A percentile compares a stretch with the other conserved stretches of the same genome.
Evolutionary conservation across 108 stramenopile species (phyloP).

Genomic region (Aureococcus anophagefferens): DNA sequence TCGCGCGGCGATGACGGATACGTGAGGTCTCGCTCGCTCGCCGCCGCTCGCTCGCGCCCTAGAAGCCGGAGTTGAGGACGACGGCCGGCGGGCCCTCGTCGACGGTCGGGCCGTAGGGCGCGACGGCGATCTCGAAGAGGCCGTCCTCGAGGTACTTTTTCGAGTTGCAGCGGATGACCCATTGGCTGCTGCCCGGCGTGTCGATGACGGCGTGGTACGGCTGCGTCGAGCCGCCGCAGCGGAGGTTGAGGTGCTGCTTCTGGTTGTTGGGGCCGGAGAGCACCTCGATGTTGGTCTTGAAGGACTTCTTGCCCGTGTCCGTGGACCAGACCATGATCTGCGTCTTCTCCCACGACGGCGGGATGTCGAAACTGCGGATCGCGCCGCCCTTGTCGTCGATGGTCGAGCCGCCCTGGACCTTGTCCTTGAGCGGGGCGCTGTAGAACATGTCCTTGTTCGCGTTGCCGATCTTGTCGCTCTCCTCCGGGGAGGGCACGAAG

Average conservation of each 20-base stretch:
- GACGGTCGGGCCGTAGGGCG: too few species aligned
- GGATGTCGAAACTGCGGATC: conserved; percentile 53
- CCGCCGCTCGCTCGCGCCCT: too few species aligned
- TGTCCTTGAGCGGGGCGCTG: too few species aligned
- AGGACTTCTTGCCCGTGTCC: conserved; percentile 57
- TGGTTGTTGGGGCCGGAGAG: conserved; percentile 49
- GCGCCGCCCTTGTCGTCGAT: conserved; percentile 33
- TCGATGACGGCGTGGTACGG: conserved; percentile 52
- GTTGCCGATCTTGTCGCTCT: conserved; percentile 39
- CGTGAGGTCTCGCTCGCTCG: too few species aligned
- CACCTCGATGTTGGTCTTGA: conserved; percentile 48
- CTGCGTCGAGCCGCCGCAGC: conserved; percentile 51
- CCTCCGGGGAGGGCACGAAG: conserved; percentile 44
- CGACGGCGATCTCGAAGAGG: too few species aligned
- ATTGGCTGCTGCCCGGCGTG: conserved; percentile 49
- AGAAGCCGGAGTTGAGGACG: too few species aligned
- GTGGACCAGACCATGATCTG: conserved; percentile 52
- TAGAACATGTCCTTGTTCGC: conserved; percentile 25
- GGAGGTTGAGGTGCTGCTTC: conserved; percentile 43
- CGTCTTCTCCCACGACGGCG: conserved; percentile 46
- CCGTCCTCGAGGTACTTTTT: too few species aligned
- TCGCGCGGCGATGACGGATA: too few species aligned
- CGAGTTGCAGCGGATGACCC: conserved; percentile 40
- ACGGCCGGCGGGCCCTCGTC: too few species aligned
- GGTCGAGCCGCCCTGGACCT: conserved; percentile 43